Conservation (phyloP, 2,329 filamentous ascomycete genomes). For the Apiospora rasikravindrae region DNA sequence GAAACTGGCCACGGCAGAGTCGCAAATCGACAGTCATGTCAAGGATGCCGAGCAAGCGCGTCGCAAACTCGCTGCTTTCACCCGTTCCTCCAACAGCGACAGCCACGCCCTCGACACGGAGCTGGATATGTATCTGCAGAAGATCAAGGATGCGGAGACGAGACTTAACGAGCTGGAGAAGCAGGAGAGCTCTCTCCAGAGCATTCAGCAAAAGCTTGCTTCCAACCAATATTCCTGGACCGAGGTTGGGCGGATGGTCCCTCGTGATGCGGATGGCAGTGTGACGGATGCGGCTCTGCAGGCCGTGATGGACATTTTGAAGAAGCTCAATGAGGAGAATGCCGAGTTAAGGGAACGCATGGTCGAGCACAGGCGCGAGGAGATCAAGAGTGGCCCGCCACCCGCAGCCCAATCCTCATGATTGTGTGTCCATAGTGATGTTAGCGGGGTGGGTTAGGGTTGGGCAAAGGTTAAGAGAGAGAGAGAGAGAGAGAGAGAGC, state of each 20-base stretch:
- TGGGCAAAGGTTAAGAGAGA: neutral
- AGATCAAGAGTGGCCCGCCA: constrained; percentile 4
- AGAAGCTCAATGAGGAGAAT: constrained; percentile 17
- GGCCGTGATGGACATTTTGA: constrained; percentile 2
- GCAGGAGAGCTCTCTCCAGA: neutral
- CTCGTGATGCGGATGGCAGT: constrained; percentile 17
- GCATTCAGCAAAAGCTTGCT: constrained; percentile 11
- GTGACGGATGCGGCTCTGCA: constrained; percentile 6
- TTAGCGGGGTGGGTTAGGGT: neutral
- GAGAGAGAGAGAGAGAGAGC: neutral
- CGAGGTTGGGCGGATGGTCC: neutral
- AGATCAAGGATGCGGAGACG: neutral
- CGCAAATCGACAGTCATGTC: constrained; percentile 5
- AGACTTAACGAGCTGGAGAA: constrained; percentile 6
- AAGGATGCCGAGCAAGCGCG: neutral
- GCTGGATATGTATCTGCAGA: neutral
- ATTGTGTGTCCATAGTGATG: neutral
- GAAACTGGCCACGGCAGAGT: neutral
- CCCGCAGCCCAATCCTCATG: neutral
- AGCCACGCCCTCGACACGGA: neutral
- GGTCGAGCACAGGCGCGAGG: neutral
- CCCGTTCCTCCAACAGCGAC: constrained; percentile 2
- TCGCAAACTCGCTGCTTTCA: constrained; percentile 12
- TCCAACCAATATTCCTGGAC: constrained; percentile 11
- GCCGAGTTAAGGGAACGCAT: neutral